A percentile compares a stretch with the other conserved stretches of the same genome.
phyloP scores from a whole-genome alignment of 106 monocot species.

The Hemerocallis citrina region DNA sequence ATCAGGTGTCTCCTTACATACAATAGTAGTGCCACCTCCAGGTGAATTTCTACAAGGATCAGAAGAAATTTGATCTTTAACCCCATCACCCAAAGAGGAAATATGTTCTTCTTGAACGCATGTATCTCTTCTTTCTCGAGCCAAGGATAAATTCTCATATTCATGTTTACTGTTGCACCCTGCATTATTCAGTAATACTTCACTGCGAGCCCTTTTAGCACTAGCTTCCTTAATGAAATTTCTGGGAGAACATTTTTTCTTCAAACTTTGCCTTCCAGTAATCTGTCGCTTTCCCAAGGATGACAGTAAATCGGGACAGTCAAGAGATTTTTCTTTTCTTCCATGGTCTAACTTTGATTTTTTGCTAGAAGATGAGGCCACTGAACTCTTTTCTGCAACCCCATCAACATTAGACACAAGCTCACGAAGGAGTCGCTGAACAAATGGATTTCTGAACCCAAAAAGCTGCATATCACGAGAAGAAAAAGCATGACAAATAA shows the following conservation, averaged over 20 bases:
- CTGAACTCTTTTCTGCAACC: slow-evolving; percentile 17
- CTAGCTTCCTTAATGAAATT: slow-evolving; percentile 10
- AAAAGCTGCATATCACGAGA: slow-evolving; percentile 65
- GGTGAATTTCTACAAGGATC: neutral
- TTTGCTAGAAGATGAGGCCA: slow-evolving; percentile 8
- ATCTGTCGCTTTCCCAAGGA: slow-evolving; percentile 23
- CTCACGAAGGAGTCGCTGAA: slow-evolving; percentile 86
- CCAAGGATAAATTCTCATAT: neutral
- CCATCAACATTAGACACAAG: slow-evolving; percentile 47
- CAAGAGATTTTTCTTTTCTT: slow-evolving; percentile 7
- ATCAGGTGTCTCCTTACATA: slow-evolving; percentile 8
- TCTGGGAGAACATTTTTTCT: slow-evolving; percentile 3
- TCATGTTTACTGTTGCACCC: slow-evolving; percentile 4
- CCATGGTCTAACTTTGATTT: slow-evolving; percentile 11
- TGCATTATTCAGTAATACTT: slow-evolving; percentile 8
- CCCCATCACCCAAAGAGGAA: neutral
- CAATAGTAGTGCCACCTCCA: slow-evolving; percentile 5
- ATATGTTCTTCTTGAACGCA: neutral
- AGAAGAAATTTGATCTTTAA: neutral
- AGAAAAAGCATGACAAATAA: slow-evolving; percentile 7
- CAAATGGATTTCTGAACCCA: slow-evolving; percentile 82
- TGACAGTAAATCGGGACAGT: slow-evolving; percentile 16
- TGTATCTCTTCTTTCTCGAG: neutral
- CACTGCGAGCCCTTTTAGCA: slow-evolving; percentile 22
- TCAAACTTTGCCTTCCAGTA: slow-evolving; percentile 46